Evolutionary conservation across 2,329 filamentous ascomycete species (phyloP).

Genomic region (Talaromyces sp.): DNA sequence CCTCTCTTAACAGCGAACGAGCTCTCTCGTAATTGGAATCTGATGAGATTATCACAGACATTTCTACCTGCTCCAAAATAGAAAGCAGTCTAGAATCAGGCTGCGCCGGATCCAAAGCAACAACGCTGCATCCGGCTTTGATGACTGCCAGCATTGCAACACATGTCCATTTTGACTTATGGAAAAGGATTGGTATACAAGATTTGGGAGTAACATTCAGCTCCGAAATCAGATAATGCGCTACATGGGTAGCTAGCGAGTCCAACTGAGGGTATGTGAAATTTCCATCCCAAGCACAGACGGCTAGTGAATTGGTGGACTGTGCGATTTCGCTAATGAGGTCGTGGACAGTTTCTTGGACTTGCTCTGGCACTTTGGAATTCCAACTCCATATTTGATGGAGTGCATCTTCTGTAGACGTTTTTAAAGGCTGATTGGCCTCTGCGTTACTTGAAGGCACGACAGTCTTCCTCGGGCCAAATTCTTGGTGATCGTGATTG

Average conservation of each 20-base stretch:
- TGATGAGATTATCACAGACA: not conserved
- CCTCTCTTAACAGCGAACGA: not conserved
- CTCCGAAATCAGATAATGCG: not conserved
- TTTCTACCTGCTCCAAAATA: constrained; percentile 1
- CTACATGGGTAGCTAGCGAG: not conserved
- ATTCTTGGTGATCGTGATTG: not conserved
- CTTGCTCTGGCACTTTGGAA: not conserved
- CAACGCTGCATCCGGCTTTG: constrained; percentile 7
- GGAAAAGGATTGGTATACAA: constrained; percentile 1
- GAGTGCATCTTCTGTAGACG: not conserved
- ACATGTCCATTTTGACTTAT: constrained; percentile 12
- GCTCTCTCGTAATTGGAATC: not conserved
- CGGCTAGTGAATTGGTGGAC: not conserved
- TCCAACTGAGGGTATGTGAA: constrained; percentile 16
- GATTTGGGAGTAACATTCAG: not conserved
- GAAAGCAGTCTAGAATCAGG: constrained; percentile 8
- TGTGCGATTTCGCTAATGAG: constrained; percentile 8
- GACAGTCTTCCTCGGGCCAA: not conserved
- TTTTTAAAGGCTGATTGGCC: not conserved
- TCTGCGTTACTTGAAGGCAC: not conserved
- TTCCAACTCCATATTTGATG: constrained; percentile 15
- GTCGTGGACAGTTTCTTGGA: constrained; percentile 9
- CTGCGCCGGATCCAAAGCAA: constrained; percentile 7
- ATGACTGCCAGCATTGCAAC: constrained; percentile 12
- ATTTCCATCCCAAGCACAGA: constrained; percentile 20